Evolutionary conservation across 2,329 filamentous ascomycete genomes (phyloP).

Genomic region (Ilyonectria robusta): DNA sequence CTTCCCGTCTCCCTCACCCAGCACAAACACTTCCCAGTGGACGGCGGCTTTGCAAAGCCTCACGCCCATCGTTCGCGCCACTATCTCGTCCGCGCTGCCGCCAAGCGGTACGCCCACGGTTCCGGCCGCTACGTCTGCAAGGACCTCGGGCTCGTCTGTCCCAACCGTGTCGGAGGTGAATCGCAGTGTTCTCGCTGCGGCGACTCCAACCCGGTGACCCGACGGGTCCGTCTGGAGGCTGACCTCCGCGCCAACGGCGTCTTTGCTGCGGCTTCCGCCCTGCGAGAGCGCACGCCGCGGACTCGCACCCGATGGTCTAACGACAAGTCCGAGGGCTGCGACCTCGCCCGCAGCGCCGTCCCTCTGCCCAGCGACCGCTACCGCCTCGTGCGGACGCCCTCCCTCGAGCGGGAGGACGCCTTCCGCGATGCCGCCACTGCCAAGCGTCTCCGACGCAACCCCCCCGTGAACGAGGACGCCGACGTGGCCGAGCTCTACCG

Average conservation of each 20-base stretch:
- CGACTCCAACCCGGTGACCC: constrained; percentile 27
- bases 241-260: constrained; percentile 35
- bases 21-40: constrained; percentile 39
- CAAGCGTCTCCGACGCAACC: constrained; percentile 48
- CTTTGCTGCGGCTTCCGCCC: not conserved
- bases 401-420: constrained; percentile 62
- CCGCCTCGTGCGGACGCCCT: constrained; percentile 55
- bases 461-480: constrained; percentile 50
- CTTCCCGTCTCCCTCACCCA: constrained; percentile 37
- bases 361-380: constrained; percentile 55
- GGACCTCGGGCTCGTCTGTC: constrained; percentile 43
- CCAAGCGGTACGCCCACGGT: constrained; percentile 49
- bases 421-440: constrained; percentile 59
- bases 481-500: constrained; percentile 60
- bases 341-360: constrained; percentile 53
- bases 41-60: constrained; percentile 24
- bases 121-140: constrained; percentile 38
- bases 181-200: constrained; percentile 35
- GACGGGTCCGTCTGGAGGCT: constrained; percentile 43
- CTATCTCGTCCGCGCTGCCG: constrained; percentile 51
- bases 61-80: constrained; percentile 44
- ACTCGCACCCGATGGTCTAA: constrained; percentile 32
- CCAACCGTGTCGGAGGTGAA: constrained; percentile 20
- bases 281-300: constrained; percentile 35
- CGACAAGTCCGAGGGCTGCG: constrained; percentile 52